Base-by-base conservation (phyloP, 805 yeast species). In the Teunomyces stri region DNA sequence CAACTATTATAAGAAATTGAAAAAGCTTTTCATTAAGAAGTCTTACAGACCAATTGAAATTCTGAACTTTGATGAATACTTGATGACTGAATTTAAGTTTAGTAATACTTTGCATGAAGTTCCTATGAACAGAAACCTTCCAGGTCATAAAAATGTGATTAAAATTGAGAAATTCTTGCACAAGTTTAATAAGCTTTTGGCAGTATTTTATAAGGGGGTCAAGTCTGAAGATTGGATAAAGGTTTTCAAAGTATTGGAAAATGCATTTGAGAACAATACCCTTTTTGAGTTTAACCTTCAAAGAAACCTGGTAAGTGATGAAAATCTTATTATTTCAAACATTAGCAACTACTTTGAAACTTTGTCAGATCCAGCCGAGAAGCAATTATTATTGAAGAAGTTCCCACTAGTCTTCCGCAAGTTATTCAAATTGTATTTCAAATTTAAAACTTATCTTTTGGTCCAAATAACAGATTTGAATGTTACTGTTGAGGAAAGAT, bases 151-250 rank as follows among this genome's bases (percentile, higher is more conserved):
- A 39, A 78, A 78, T 47, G 59, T 74, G 34, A 66, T 69, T 27
- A 78, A 72, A 31, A 76, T 89, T 49, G 84, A 84, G 49, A 68
- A 72, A 42, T 85, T 88, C 65, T 72, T 89, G 18, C 78, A 76
- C 46, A 76, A 77, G 40, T 64, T 91, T 49, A 92, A 91, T 64
- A 69, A 73, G 13, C 69, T 88, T 5, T 75, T 87, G 22, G 70
- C 78, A 2, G 76, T 78, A 3, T 72, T 85, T 28, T 82, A 85
- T 59, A 70, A 68, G 22, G 76, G 80, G 9, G 76, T 85, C 29
- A 75, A 81, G 10, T 64, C 81, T 10, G 79, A 78, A 50, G 96
- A 91, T 56, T 92, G 97, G 97, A 72, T 89, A 44, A 76, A 78
- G 46, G 79, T 85, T 3, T 87, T 80, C 61, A 92, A 89, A 58